Evolutionary conservation across 441 rosid genomes (phyloP), one percentile per base, ranked within the genome.

Genomic region (Omphalea diandra): DNA sequence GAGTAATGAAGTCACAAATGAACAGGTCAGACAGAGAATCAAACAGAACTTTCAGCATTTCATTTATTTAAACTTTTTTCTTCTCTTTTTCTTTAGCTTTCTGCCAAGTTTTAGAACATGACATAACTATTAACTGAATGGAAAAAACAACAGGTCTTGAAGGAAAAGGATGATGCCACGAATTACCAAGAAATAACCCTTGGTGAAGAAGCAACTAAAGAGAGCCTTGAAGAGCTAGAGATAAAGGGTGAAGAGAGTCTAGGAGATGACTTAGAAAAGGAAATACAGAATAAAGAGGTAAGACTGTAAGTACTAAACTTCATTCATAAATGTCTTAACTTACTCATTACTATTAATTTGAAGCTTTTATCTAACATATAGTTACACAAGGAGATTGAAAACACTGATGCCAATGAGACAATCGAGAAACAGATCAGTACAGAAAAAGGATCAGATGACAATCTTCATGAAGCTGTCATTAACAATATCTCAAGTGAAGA

Each of bases 11-110:
- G 73, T 67, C 63, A 67, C 75, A 7, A 56, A 57, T 40, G 80
- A 76, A 76, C 75, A 90, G 96, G 98, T 90, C 65, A 77, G 77
- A 24, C 18, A 55, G 41, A 73, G 12, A 62, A 49, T 7, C 3
- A 60, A 32, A 72, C 7, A 7, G 20, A 69, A 71, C 55, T 65
- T 32, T 3, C 31, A 29, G 20, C 46, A 20, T 47, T 68, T 53
- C 46, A 32, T 11, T 55, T 49, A 32, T 8, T 32, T 18, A 31
- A 65, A 52, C 20, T 36, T 29, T 12, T 54, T 0, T 18, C 52
- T 57, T 66, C 38, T 6, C 2, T 47, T 61, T 24, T 47, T n/a
- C 3, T 57, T 65, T 62, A 10, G 41, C 62, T 77, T 38, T 32
- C 56, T 41, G 15, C 11, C 49, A 66, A 32, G 38, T 22, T n/a